Evolutionary conservation across 768 basidiomycete species (phyloP), one percentile per base, ranked within the genome.

Genomic region (Lentinula detonsa): DNA sequence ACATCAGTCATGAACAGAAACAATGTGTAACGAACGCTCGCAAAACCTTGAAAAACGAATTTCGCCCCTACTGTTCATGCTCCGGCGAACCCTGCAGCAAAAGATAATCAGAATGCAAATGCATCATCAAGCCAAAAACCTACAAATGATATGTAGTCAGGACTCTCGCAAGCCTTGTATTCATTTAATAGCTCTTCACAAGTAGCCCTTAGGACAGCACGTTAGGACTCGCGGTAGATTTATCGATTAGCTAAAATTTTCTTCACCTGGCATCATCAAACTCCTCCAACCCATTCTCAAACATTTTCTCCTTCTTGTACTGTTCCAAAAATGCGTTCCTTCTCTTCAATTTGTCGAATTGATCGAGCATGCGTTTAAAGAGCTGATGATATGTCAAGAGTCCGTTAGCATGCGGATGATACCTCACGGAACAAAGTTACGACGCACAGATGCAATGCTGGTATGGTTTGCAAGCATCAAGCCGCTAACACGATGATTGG

Each of bases 391-490:
- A 10, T 33, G 23, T 39, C 54, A 55, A 48, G 21, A 9, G 8
- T 16, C n/a, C 5, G 21, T 48, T 10, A 48, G 9, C n/a, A 21
- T 28, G 11, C 21, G 18, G 18, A 21, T 18, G 5, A n/a, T 33
- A 51, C 40, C n/a, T 49, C 33, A 16, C 39, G 23, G 6, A 49
- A 56, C 53, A 59, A 66, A 51, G 57, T 16, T 39, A 45, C 43
- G 21, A 81, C 90, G 43, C 66, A 95, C 92, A 37, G 94, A 95
- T 31, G 93, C 93, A 62, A 99, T 94, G 67, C 94, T 95, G n/a
- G 97, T 99, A 72, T 99, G 97, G 68, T 99, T 99, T 9, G 95
- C 97, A 54, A 99, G 83, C 97, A 99, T 98, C 55, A 99, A 80
- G 0, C 96, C 96, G 71, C 95, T 98, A 60, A 98, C 95, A 11